phyloP scores from a whole-genome alignment of 1,284 basidiomycete species.

The Ganoderma boninense region DNA sequence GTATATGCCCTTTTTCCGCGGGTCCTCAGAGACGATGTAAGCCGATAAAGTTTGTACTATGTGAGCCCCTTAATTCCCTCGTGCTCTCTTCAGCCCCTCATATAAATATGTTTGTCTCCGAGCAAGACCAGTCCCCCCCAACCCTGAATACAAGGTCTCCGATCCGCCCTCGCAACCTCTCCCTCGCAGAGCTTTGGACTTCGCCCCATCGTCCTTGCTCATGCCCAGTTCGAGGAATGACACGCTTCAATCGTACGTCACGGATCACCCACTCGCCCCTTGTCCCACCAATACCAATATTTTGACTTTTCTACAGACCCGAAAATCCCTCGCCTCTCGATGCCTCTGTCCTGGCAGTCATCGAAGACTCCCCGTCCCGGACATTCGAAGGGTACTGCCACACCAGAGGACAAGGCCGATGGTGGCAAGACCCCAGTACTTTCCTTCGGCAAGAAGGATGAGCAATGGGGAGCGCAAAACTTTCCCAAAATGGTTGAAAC shows the following conservation, averaged over 20 bases:
- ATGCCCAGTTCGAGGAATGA: constrained; percentile 78
- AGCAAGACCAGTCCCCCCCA: constrained; percentile 79
- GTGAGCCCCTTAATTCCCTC: constrained; percentile 40
- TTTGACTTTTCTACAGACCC: constrained; percentile 27
- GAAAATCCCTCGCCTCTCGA: constrained; percentile 67
- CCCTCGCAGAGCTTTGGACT: constrained; percentile 73
- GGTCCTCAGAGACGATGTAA: constrained; percentile 78
- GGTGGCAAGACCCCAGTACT: constrained; percentile 35
- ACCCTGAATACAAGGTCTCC: constrained; percentile 81
- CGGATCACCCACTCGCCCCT: background rate
- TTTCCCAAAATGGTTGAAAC: constrained; percentile 81
- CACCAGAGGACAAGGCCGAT: constrained; percentile 25
- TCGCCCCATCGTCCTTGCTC: constrained; percentile 79
- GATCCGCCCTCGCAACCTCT: constrained; percentile 76
- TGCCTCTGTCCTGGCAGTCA: constrained; percentile 60
- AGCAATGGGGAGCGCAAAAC: constrained; percentile 58
- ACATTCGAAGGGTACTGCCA: constrained; percentile 39
- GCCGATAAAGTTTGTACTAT: constrained; percentile 78
- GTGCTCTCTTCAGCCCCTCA: background rate
- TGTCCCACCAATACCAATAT: constrained; percentile 7
- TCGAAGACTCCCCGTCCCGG: constrained; percentile 68
- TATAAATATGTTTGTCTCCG: background rate
- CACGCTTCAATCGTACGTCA: constrained; percentile 69
- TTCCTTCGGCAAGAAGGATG: constrained; percentile 10
- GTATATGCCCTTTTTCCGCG: constrained; percentile 87